Conservation (phyloP, 2,329 filamentous ascomycete genomes). For the Chaetomium sp. region DNA sequence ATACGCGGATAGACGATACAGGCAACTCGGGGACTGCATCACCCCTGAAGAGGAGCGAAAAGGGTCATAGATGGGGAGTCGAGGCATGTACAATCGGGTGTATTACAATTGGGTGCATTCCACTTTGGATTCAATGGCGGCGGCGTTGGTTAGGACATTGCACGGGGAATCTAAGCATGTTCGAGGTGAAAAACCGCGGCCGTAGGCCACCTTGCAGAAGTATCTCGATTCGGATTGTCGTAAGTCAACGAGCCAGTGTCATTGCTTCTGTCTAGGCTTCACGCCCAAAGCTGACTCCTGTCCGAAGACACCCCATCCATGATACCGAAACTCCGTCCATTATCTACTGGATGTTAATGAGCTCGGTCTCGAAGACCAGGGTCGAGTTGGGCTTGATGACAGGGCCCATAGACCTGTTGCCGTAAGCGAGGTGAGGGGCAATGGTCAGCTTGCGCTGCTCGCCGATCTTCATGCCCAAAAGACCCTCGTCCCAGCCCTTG, state of each 20-base stretch:
- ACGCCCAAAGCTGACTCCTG: neutral
- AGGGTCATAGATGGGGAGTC: constrained; percentile 9
- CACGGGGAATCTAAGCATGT: constrained; percentile 4
- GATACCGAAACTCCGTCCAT: neutral
- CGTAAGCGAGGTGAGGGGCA: constrained; percentile 33
- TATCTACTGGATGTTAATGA: constrained; percentile 31
- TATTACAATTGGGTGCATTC: neutral
- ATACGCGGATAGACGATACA: constrained; percentile 54
- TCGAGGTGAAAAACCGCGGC: constrained; percentile 7
- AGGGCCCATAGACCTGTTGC: constrained; percentile 30
- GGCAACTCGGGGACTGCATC: constrained; percentile 53
- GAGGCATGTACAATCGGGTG: neutral
- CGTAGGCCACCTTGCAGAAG: neutral
- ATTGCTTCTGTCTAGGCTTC: neutral
- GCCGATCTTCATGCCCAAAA: constrained; percentile 37
- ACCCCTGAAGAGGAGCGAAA: constrained; percentile 47
- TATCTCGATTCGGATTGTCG: constrained; percentile 9
- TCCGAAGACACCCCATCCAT: neutral
- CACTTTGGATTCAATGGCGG: constrained; percentile 11
- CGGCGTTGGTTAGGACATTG: constrained; percentile 21
- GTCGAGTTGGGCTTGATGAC: constrained; percentile 35
- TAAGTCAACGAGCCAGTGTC: neutral
- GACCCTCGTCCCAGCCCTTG: constrained; percentile 37
- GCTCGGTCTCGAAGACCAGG: constrained; percentile 37
- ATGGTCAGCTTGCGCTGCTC: constrained; percentile 39